A percentile compares a stretch with the other conserved stretches of the same genome.
Evolutionary conservation across 768 basidiomycete species (phyloP).

Genomic region (Trametes gibbosa): DNA sequence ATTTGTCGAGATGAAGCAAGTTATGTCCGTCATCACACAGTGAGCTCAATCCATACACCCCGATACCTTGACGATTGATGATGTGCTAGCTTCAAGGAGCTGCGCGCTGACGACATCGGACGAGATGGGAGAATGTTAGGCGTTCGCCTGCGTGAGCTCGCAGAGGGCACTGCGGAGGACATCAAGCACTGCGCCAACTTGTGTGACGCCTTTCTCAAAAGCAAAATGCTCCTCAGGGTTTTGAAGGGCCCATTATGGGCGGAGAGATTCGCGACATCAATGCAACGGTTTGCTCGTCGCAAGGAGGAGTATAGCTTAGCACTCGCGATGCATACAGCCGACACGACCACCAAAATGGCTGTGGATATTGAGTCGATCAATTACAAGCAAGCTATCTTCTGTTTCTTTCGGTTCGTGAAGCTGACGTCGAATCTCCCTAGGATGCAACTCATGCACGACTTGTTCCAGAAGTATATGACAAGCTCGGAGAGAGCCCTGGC

Average conservation of each 20-base stretch:
- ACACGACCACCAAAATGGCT: not conserved
- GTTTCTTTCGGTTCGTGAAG: no score
- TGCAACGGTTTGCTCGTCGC: slow-evolving; percentile 34
- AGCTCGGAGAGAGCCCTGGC: no score
- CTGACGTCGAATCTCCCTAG: no score
- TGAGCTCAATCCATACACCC: no score
- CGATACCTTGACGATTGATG: not conserved
- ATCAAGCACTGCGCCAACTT: slow-evolving; percentile 43
- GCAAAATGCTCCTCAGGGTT: slow-evolving; percentile 39
- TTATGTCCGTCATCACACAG: slow-evolving; percentile 47
- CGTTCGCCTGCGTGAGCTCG: slow-evolving; percentile 31
- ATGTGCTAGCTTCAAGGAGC: not conserved
- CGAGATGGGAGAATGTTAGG: slow-evolving; percentile 34
- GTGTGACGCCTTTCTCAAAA: slow-evolving; percentile 44
- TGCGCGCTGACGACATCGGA: slow-evolving; percentile 13
- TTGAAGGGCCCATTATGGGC: slow-evolving; percentile 38
- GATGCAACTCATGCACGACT: no score
- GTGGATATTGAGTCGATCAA: not conserved
- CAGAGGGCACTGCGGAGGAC: slow-evolving; percentile 35
- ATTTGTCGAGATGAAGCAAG: slow-evolving; percentile 40
- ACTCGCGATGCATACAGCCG: slow-evolving; percentile 37
- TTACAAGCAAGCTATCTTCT: slow-evolving; percentile 1
- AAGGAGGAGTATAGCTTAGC: slow-evolving; percentile 36
- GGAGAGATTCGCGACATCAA: slow-evolving; percentile 34
- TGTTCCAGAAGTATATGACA: not conserved